Percentiles rank a stretch among this genome's conserved stretches.
Evolutionary conservation across 2,329 filamentous ascomycete genomes (phyloP).

Genomic region (Pseudopithomyces maydicus): DNA sequence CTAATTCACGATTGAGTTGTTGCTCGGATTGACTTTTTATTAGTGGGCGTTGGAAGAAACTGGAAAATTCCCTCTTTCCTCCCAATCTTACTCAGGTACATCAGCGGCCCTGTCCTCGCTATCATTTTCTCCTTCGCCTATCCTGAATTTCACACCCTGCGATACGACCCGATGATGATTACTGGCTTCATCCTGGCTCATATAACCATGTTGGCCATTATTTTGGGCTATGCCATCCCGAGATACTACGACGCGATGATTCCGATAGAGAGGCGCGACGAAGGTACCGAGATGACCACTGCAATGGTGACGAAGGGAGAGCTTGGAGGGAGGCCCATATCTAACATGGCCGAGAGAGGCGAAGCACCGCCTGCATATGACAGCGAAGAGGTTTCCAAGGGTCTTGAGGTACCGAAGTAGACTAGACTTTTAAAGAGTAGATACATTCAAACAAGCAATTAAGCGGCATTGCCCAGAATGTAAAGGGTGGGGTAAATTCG

Average conservation of each 20-base stretch:
- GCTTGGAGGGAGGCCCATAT: constrained; percentile 22
- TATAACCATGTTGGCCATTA: constrained; percentile 50
- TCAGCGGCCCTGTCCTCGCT: constrained; percentile 37
- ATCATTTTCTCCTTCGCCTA: constrained; percentile 44
- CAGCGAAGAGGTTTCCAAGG: not conserved
- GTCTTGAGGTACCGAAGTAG: too few species aligned
- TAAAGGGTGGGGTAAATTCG: too few species aligned
- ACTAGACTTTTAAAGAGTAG: too few species aligned
- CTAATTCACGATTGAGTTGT: too few species aligned
- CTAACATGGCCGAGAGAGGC: constrained; percentile 5
- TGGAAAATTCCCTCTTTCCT: constrained; percentile 62
- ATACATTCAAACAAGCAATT: too few species aligned
- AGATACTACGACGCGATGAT: constrained; percentile 61
- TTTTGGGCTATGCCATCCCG: constrained; percentile 57
- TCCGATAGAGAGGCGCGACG: constrained; percentile 51
- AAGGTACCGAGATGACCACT: constrained; percentile 49
- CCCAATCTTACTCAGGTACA: constrained; percentile 50
- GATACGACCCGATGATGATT: constrained; percentile 44
- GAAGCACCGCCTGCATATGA: not conserved
- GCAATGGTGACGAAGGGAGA: constrained; percentile 35
- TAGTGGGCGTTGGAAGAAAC: constrained; percentile 58
- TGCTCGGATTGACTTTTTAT: too few species aligned
- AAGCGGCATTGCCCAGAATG: too few species aligned
- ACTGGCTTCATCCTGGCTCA: constrained; percentile 37
- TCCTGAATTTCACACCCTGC: constrained; percentile 36